Evolutionary conservation across 2,329 filamentous ascomycete genomes (phyloP), one percentile per base, ranked within the genome.

Genomic region (Aspergillus fructus): DNA sequence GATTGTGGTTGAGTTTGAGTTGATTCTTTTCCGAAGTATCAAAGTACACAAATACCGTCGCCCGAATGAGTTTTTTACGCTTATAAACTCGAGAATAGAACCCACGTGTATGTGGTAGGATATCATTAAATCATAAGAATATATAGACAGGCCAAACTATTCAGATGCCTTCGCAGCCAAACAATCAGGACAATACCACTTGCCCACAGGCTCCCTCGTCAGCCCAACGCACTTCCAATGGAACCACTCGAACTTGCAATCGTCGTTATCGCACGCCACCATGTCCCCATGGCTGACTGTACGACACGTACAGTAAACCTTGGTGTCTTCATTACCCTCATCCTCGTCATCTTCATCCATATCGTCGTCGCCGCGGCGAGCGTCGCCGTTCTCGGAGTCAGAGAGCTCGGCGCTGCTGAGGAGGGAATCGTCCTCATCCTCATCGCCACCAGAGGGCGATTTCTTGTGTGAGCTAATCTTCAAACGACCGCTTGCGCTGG

Each of bases 241-340:
- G 71, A 88, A 88, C 85, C 85, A 88, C 68, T 88, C 85, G 61
- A 83, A 81, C 12, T 82, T 80, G 72, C 85, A 88, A 56, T 79
- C 76, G 39, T 85, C 83, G 67, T 88, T 87, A 69, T 88, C 85
- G 66, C 85, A 88, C 12, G 84, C 85, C 41, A 88, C 83, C 85
- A 88, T 88, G 66, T 86, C 83, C 17, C 85, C 85, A 66, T 86
- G 87, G 61, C 81, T 84, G 39, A 87, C 85, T 61, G 83, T 83
- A 49, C 85, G 84, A 67, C 85, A 88, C 62, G 85, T 86, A 72
- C 85, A 88, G 68, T 88, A 88, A 41, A 84, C 81, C 59, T 83
- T 83, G 60, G 85, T 83, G 67, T 85, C 81, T 63, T 83, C 82
- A 45, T 80, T 81, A 11, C 75, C 78, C 59, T 81, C 79, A 17